Evolutionary conservation across 2,329 filamentous ascomycete species (phyloP).

Genomic region (Cadophora gregata): DNA sequence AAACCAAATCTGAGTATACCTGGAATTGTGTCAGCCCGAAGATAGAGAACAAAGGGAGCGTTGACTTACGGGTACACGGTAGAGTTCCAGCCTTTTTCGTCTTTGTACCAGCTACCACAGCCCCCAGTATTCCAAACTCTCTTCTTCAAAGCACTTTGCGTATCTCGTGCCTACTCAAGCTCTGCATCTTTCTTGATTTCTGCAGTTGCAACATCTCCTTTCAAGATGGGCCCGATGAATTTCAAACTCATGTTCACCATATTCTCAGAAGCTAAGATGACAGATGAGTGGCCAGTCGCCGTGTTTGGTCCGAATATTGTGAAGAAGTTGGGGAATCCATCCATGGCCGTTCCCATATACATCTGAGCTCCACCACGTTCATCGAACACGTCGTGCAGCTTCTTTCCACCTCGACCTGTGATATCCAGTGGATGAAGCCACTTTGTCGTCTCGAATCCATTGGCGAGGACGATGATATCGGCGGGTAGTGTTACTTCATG

Average conservation of each 20-base stretch:
- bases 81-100: slow-evolving; percentile 54
- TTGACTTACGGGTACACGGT: slow-evolving; percentile 51
- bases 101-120: slow-evolving; percentile 57
- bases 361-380: slow-evolving; percentile 61
- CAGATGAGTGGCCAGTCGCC: slow-evolving; percentile 61
- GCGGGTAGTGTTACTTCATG: slow-evolving; percentile 53
- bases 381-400: slow-evolving; percentile 58
- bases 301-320: slow-evolving; percentile 65
- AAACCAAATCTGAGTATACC: slow-evolving; percentile 58
- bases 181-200: slow-evolving; percentile 57
- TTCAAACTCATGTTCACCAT: slow-evolving; percentile 60
- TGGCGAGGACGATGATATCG: slow-evolving; percentile 63
- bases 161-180: slow-evolving; percentile 51
- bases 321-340: slow-evolving; percentile 66
- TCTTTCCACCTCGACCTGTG: slow-evolving; percentile 53
- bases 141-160: slow-evolving; percentile 53
- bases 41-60: background rate
- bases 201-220: slow-evolving; percentile 50
- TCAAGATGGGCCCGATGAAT: slow-evolving; percentile 58
- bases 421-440: slow-evolving; percentile 61
- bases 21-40: slow-evolving; percentile 37
- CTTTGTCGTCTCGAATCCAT: slow-evolving; percentile 60
- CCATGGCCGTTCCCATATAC: slow-evolving; percentile 62
- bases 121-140: slow-evolving; percentile 54
- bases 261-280: slow-evolving; percentile 62